These are phyloP conservation scores for Claviceps pusilla DNA, from an alignment of 2,329 filamentous ascomycete genomes.

Conservation along the genomic window DNA sequence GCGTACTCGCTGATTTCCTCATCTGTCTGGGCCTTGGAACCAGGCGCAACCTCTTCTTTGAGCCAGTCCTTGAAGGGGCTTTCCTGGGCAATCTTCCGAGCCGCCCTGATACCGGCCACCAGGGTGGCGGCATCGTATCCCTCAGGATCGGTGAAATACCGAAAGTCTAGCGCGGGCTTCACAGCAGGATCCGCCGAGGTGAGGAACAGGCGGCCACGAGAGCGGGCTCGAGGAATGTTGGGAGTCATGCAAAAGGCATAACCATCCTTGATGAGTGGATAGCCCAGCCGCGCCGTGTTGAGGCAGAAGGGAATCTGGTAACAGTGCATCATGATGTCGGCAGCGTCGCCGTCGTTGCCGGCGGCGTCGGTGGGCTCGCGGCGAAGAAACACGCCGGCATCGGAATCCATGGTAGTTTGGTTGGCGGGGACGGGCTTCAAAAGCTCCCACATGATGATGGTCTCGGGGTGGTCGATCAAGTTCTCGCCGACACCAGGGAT, in stretches of 20 bases:
- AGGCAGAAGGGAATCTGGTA: constrained; percentile 88
- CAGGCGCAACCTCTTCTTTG: constrained; percentile 67
- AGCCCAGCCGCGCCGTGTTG: constrained; percentile 71
- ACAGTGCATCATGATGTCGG: constrained; percentile 92
- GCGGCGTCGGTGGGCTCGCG: constrained; percentile 56
- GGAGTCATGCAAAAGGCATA: constrained; percentile 89
- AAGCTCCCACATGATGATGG: constrained; percentile 58
- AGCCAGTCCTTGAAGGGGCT: constrained; percentile 71
- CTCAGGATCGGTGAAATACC: constrained; percentile 76
- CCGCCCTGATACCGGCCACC: constrained; percentile 60
- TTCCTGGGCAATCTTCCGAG: constrained; percentile 61
- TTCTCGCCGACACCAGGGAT: constrained; percentile 47
- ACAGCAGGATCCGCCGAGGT: constrained; percentile 59
- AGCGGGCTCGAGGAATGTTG: constrained; percentile 73
- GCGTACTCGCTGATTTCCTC: constrained; percentile 73
- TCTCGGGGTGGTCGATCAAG: constrained; percentile 45
- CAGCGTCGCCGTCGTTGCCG: constrained; percentile 55
- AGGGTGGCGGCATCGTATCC: constrained; percentile 74
- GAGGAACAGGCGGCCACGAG: constrained; percentile 62
- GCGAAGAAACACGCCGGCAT: constrained; percentile 76
- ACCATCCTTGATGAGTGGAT: constrained; percentile 44
- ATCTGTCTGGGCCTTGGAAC: constrained; percentile 57
- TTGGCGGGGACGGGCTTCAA: constrained; percentile 60
- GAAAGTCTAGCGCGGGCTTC: constrained; percentile 76
- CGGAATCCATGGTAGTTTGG: constrained; percentile 83